Percentiles rank a stretch among this genome's conserved stretches.
phyloP scores from a whole-genome alignment of 2,329 filamentous ascomycete genomes.

The Apiospora saccharicola region DNA sequence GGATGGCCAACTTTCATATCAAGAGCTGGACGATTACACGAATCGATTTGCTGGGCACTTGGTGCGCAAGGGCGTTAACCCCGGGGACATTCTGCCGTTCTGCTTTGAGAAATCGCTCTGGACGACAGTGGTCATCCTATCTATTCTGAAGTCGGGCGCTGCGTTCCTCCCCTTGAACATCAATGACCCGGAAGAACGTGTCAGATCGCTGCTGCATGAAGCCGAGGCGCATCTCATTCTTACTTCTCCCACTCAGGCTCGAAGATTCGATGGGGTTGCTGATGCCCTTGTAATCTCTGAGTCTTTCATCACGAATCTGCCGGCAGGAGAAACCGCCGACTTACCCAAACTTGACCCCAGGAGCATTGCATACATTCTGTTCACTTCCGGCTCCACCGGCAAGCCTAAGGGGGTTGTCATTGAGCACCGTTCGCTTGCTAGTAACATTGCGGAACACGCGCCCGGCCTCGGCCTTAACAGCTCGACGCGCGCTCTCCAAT shows the following conservation, averaged over 20 bases:
- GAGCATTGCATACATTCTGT: not conserved
- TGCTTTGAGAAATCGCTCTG: slow-evolving; percentile 23
- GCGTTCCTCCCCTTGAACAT: slow-evolving; percentile 17
- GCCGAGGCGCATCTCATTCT: not conserved
- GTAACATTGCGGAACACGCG: not conserved
- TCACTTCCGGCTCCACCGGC: slow-evolving; percentile 23
- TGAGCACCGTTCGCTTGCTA: not conserved
- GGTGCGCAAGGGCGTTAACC: not conserved
- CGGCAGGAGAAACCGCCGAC: not conserved
- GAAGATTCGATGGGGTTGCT: not conserved
- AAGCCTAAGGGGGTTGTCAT: slow-evolving; percentile 23
- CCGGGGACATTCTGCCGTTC: not conserved
- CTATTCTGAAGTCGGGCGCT: slow-evolving; percentile 5
- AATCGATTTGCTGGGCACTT: not conserved
- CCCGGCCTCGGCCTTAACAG: not conserved
- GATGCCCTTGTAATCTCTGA: not conserved
- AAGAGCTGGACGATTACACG: not conserved
- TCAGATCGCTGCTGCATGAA: not conserved
- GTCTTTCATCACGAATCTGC: not conserved
- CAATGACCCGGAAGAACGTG: not conserved
- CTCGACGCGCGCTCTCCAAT: slow-evolving; percentile 30
- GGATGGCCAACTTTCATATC: slow-evolving; percentile 9
- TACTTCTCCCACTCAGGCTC: not conserved
- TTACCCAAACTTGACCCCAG: not conserved
- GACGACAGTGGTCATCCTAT: not conserved